Base-by-base conservation (phyloP, 441 rosid genomes). In the Eutrema salsugineum region DNA sequence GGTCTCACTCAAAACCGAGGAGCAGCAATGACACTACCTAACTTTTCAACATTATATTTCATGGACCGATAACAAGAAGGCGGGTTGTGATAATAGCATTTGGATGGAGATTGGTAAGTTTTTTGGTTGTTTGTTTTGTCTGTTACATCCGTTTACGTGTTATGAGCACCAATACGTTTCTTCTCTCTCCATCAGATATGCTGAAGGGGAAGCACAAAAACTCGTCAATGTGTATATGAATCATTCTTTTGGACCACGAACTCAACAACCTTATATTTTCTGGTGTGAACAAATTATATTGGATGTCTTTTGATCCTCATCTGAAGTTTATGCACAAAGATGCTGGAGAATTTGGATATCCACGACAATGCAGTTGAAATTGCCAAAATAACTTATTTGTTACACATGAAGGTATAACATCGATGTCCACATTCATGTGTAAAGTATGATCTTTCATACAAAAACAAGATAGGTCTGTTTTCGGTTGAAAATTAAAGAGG, bases 1-100 rank as follows among this genome's bases (percentile, higher is more conserved):
- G 70, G 88, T 85, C 59, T 76, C 97, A n/a, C 79, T 94, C 69
- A 94, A 85, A 79, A 70, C 63, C 49, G 82, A 88, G 65, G 97
- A 87, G 54, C 85, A 84, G 73, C 86, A 80, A 62, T 88, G 81
- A 82, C 80, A 20, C 15, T 68, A 20, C 15, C 68, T 71, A 59
- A 58, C 70, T 54, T 54, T 47, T 28, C 54, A 43, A 27, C 36
- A 35, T 24, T 67, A 14, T 58, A 6, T 19, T 55, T 27, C 58
- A 28, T 22, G 19, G 54, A 39, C 20, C 12, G 16, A 32, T 42
- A 50, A 33, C 49, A 12, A 60, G 48, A 16, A 67, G 39, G 33
- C 36, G 8, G 17, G 5, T 12, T 2, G 19, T 46, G 54, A 22
- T 33, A 14, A 17, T 57, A 30, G 54, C 14, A 14, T 56, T 38